Conservation (phyloP, 2,329 filamentous ascomycete genomes). For the Phialophora chinensis region DNA sequence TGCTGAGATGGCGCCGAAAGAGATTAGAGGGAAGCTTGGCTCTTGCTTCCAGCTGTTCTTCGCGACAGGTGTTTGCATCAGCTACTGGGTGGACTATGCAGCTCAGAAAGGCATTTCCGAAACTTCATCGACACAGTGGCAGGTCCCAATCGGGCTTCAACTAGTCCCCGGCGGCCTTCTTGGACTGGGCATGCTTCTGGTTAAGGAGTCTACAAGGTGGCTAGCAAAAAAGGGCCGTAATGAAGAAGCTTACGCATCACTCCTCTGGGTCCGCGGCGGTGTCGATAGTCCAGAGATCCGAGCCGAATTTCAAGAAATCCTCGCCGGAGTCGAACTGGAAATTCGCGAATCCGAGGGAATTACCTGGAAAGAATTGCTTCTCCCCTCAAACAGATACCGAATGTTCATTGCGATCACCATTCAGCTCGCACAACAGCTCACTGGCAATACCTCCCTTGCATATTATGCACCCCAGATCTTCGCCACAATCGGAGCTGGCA, state of each 20-base stretch:
- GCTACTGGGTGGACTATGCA: conserved; percentile 62
- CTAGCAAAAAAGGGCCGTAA: conserved; percentile 53
- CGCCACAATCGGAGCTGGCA: conserved; percentile 56
- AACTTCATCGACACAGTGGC: conserved; percentile 57
- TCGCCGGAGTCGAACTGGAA: conserved; percentile 57
- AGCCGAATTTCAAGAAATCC: conserved; percentile 47
- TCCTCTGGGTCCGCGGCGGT: conserved; percentile 61
- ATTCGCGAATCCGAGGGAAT: conserved; percentile 53
- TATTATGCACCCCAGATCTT: conserved; percentile 62
- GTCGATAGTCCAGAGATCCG: conserved; percentile 46
- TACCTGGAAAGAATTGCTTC: conserved; percentile 55
- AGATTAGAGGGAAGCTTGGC: conserved; percentile 54
- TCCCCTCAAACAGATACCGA: conserved; percentile 56
- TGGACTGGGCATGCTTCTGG: conserved; percentile 56
- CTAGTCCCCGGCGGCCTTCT: conserved; percentile 56
- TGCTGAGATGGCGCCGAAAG: conserved; percentile 54
- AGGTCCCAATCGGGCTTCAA: conserved; percentile 61
- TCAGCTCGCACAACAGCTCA: conserved; percentile 57
- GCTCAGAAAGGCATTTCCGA: conserved; percentile 46
- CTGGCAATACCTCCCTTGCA: conserved; percentile 42
- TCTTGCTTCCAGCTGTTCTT: conserved; percentile 61
- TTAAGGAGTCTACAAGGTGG: conserved; percentile 57
- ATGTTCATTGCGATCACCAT: conserved; percentile 58
- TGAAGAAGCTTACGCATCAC: conserved; percentile 55
- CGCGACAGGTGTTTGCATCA: conserved; percentile 57